These are phyloP conservation scores for Echites panduratus DNA, from an alignment of 257 asterid genomes.

Conservation along the genomic window DNA sequence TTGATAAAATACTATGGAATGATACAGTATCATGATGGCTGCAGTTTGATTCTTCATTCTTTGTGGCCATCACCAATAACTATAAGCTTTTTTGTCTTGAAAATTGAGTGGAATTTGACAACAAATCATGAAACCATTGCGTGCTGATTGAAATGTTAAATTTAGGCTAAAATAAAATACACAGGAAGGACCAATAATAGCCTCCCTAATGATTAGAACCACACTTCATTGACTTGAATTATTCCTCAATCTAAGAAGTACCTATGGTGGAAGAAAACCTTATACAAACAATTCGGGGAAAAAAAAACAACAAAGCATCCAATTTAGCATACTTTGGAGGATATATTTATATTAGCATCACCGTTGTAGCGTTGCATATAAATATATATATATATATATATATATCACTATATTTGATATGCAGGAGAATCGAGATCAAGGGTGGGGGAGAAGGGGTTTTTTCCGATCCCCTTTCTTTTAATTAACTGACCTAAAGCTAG, in stretches of 20 bases:
- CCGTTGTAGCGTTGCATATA: no score
- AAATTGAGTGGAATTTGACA: neutral
- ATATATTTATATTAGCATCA: no score
- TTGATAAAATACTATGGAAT: no score
- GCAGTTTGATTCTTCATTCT: neutral
- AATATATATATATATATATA: no score
- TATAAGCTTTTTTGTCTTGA: neutral
- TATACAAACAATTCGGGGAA: neutral
- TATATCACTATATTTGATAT: no score
- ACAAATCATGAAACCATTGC: neutral
- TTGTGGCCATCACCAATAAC: neutral
- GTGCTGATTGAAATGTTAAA: neutral
- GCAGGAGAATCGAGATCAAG: slow-evolving; percentile 1
- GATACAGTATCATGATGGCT: neutral
- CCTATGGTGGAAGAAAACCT: neutral
- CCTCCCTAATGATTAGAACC: slow-evolving; percentile 43
- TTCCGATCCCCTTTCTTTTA: slow-evolving; percentile 1
- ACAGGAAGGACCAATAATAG: slow-evolving; percentile 24
- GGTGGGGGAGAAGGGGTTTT: neutral
- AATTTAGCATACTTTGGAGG: neutral
- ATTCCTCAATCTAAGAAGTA: slow-evolving; percentile 18
- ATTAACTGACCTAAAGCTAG: neutral
- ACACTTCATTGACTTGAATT: slow-evolving; percentile 21
- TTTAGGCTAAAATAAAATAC: neutral
- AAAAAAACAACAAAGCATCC: neutral